Conservation (phyloP, 192 early-diverging fungal species). For the Coemansia sp. region DNA sequence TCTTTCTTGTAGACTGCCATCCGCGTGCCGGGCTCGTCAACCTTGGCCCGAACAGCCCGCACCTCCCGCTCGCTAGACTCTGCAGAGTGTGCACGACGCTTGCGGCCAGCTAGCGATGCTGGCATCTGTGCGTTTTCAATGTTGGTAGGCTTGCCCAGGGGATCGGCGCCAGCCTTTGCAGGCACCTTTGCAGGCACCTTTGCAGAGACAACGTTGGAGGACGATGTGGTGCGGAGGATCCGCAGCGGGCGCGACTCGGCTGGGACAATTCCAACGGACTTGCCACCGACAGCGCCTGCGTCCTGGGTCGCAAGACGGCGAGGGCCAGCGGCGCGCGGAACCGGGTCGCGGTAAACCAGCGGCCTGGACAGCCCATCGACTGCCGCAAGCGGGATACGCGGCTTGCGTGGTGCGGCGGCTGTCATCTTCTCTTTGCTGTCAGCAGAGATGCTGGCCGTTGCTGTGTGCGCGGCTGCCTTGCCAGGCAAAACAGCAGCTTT, state of each 20-base stretch:
- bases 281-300: conserved; percentile 8
- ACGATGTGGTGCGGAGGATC: conserved; percentile 24
- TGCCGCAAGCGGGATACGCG: conserved; percentile 35
- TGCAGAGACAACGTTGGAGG: conserved; percentile 27
- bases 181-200: conserved; percentile 5
- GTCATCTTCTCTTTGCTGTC: conserved; percentile 34
- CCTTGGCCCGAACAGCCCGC: conserved; percentile 34
- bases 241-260: conserved; percentile 14
- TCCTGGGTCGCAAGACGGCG: conserved; percentile 10
- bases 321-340: conserved; percentile 9
- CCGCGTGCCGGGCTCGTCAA: background rate
- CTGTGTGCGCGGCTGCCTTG: conserved; percentile 7
- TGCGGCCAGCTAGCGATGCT: conserved; percentile 27
- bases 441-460: background rate
- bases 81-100: conserved; percentile 30
- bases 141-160: background rate
- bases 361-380: conserved; percentile 25
- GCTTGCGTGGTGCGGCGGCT: conserved; percentile 24
- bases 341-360: conserved; percentile 43
- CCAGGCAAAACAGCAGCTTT: conserved; percentile 7
- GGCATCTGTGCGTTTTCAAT: conserved; percentile 14
- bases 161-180: background rate
- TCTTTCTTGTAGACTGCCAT: conserved; percentile 3
- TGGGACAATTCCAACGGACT: background rate
- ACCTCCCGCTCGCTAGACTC: conserved; percentile 15